Percentiles rank a stretch among this genome's conserved stretches.
Conservation (phyloP, 805 yeast genomes). For the Kodamaea nitidulidarum region DNA sequence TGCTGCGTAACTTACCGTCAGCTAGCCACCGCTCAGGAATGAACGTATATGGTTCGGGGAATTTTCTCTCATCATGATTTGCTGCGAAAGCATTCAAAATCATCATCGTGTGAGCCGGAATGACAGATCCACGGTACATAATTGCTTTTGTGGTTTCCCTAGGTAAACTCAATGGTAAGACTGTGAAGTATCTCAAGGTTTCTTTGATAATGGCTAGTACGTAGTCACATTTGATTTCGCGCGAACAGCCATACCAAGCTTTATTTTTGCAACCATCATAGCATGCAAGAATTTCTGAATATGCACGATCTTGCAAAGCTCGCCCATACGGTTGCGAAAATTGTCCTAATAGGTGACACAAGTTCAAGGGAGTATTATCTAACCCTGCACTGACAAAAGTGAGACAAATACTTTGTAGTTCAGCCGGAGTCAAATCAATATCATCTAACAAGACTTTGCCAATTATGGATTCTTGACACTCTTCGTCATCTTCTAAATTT, state of each 20-base stretch:
- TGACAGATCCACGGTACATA: conserved; percentile 29
- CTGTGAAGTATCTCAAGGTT: conserved; percentile 58
- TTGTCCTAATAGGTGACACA: conserved; percentile 59
- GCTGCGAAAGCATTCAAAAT: conserved; percentile 70
- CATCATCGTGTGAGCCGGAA: conserved; percentile 56
- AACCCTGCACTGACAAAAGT: conserved; percentile 79
- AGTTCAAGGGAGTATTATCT: conserved; percentile 64
- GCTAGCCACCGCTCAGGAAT: conserved; percentile 53
- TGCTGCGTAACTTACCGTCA: conserved; percentile 12
- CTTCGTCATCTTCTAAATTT: not conserved
- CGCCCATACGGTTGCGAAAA: conserved; percentile 44
- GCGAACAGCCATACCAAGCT: conserved; percentile 33
- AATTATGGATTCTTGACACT: conserved; percentile 2
- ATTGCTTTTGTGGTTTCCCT: conserved; percentile 53
- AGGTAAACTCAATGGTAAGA: conserved; percentile 65
- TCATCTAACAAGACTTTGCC: conserved; percentile 2
- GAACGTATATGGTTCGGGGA: conserved; percentile 44
- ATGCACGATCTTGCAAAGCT: conserved; percentile 43
- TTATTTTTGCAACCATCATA: conserved; percentile 27
- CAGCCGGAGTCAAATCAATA: conserved; percentile 25
- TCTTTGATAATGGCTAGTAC: conserved; percentile 59
- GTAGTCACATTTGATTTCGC: conserved; percentile 40
- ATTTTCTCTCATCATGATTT: conserved; percentile 53
- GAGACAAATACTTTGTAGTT: conserved; percentile 57
- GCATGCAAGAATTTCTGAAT: conserved; percentile 31